Base-by-base conservation (phyloP, 768 basidiomycete genomes). In the Rhizopogon roseolus region DNA sequence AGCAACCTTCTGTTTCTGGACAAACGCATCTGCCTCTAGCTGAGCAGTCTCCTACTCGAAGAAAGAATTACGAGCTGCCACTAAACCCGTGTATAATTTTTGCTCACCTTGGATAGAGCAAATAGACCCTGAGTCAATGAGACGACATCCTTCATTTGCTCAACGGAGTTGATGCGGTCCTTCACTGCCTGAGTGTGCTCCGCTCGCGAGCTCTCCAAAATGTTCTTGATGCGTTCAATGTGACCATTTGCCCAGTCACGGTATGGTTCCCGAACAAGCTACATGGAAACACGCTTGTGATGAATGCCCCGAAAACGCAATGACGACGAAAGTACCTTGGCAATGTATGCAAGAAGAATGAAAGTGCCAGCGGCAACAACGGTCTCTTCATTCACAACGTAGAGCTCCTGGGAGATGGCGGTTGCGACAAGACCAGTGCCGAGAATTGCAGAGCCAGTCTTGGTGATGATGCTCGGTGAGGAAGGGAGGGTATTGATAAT, bases 381-480 rank as follows among this genome's bases (percentile, higher is more conserved):
- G 22, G 90, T 85, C 78, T 98, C 97, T 72, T 98, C 95, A 70
- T 97, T 97, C 65, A 96, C 84, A 56, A 99, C 96, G 66, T 98
- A 98, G 49, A 98, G 84, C 74, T 99, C 95, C 68, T 93, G 90
- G 13, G 93, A 96, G 73, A 98, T 94, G 66, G 94, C 95, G 6
- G 93, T 82, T 14, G 95, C 96, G 53, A 86, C 75, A 56, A 91
- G 76, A 64, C 91, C 93, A 14, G 92, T 90, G 65, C 93, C 93
- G 51, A 98, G 84, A 65, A 98, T 78, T 64, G 93, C 88, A 50
- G 90, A 83, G 57, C 94, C 93, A 42, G 94, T 95, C 78, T 99
- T 99, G 69, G 93, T 93, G 78, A 95, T 80, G 72, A 97, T 79
- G 67, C 84, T 86, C 25, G 82, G 93, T 62, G 84, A 94, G 54